Percentiles rank a stretch among this genome's conserved stretches.
phyloP scores from a whole-genome alignment of 2,329 filamentous ascomycete species.

The Calonectria pteridis region DNA sequence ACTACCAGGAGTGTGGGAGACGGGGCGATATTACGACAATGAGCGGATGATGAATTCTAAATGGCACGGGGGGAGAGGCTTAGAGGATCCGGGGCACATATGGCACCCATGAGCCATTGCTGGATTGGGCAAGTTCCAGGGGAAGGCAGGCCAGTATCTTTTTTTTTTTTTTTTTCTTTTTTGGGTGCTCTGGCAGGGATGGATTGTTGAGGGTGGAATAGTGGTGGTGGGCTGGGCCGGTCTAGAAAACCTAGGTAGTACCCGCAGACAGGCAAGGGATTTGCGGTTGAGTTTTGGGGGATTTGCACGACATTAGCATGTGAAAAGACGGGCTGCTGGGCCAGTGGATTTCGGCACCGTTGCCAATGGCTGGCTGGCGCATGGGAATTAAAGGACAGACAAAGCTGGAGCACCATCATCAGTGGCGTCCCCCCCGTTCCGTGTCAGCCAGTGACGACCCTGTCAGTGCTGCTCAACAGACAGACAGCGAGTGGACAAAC shows the following conservation, averaged over 20 bases:
- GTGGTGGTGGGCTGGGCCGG: background rate
- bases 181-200: background rate
- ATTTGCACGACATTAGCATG: background rate
- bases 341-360: background rate
- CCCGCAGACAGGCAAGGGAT: background rate
- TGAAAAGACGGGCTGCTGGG: background rate
- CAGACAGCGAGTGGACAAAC: no score
- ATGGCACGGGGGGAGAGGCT: conserved; percentile 1
- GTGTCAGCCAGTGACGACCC: conserved; percentile 8
- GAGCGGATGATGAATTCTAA: background rate
- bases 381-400: background rate
- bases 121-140: conserved; percentile 21
- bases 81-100: conserved; percentile 21
- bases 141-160: conserved; percentile 5
- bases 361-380: background rate
- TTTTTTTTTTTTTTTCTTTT: background rate
- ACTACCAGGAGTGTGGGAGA: background rate
- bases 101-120: conserved; percentile 17
- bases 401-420: background rate
- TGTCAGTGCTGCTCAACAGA: background rate
- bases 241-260: background rate
- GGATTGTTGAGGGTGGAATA: background rate
- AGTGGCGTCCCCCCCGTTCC: background rate
- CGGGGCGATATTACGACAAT: background rate
- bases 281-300: background rate